Conservation (phyloP, 305 asterid genomes). For the Fraxinus platypoda region DNA sequence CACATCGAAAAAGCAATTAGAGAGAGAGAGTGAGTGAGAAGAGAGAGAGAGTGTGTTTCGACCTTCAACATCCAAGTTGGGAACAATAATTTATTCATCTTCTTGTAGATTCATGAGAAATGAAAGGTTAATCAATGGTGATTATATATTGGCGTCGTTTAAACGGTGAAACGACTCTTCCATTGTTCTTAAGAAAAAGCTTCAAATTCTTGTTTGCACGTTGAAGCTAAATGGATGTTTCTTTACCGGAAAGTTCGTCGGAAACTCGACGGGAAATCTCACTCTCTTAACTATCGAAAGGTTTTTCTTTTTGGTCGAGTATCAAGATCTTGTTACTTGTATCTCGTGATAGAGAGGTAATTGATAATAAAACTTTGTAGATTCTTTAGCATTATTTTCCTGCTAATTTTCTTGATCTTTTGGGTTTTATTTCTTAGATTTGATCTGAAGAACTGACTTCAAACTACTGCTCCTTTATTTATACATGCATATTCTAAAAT, state of each 20-base stretch:
- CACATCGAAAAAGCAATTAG: not conserved
- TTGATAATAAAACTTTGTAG: not conserved
- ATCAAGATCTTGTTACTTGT: not conserved
- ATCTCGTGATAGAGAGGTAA: not conserved
- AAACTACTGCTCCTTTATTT: not conserved
- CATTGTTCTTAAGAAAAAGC: not conserved
- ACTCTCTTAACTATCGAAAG: not conserved
- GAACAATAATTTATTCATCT: not conserved
- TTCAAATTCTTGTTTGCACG: conserved; percentile 1
- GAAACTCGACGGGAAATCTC: conserved; percentile 13
- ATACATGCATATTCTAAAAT: conserved; percentile 26
- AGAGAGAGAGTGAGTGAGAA: not conserved
- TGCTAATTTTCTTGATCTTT: not conserved
- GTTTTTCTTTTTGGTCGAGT: not conserved
- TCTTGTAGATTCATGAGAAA: not conserved
- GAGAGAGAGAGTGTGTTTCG: not conserved
- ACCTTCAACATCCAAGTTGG: not conserved
- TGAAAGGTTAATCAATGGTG: not conserved
- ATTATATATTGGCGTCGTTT: not conserved
- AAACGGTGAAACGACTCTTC: conserved; percentile 30
- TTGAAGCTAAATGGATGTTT: conserved; percentile 33
- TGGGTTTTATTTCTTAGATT: not conserved
- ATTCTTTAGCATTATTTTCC: not conserved
- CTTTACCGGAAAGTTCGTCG: conserved; percentile 38
- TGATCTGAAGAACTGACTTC: not conserved